Percentiles rank a stretch among this genome's conserved stretches.
Evolutionary conservation across 2,329 filamentous ascomycete species (phyloP).

Genomic region (Cordyceps pruinosa): DNA sequence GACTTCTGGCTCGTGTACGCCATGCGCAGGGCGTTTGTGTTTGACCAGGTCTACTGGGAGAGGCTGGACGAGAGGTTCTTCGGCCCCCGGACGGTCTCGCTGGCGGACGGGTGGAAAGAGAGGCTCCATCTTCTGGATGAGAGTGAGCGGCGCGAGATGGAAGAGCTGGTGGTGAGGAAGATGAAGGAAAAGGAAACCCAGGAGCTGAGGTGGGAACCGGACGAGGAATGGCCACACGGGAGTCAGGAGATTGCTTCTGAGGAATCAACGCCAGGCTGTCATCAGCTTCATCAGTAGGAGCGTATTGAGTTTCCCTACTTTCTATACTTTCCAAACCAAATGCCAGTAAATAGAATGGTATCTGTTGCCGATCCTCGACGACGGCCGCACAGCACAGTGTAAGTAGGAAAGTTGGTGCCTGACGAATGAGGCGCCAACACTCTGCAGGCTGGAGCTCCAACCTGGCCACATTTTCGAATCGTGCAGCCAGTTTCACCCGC

Average conservation of each 20-base stretch:
- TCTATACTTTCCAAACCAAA: too few relatives aligned
- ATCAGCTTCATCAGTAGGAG: too few relatives aligned
- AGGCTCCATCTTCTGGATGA: neutral
- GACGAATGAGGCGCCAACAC: neutral
- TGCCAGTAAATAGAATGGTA: too few relatives aligned
- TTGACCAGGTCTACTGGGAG: neutral
- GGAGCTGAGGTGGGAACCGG: neutral
- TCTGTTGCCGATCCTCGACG: too few relatives aligned
- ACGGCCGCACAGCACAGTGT: too few relatives aligned
- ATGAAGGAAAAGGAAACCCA: neutral
- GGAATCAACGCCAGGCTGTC: too few relatives aligned
- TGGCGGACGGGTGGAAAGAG: neutral
- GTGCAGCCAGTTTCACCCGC: neutral
- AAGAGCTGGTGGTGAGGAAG: neutral
- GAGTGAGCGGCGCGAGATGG: neutral
- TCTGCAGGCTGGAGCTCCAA: neutral
- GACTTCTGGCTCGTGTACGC: neutral
- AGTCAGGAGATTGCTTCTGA: too few relatives aligned
- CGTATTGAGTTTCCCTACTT: too few relatives aligned
- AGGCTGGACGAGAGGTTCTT: neutral
- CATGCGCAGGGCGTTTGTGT: neutral
- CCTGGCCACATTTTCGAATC: slow-evolving; percentile 12
- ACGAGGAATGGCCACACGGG: neutral
- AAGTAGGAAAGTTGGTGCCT: slow-evolving; percentile 3
- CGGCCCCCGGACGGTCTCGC: neutral